These are phyloP conservation scores for Phylloporus sp. DNA, from an alignment of 768 basidiomycete genomes.

Conservation along the genomic window DNA sequence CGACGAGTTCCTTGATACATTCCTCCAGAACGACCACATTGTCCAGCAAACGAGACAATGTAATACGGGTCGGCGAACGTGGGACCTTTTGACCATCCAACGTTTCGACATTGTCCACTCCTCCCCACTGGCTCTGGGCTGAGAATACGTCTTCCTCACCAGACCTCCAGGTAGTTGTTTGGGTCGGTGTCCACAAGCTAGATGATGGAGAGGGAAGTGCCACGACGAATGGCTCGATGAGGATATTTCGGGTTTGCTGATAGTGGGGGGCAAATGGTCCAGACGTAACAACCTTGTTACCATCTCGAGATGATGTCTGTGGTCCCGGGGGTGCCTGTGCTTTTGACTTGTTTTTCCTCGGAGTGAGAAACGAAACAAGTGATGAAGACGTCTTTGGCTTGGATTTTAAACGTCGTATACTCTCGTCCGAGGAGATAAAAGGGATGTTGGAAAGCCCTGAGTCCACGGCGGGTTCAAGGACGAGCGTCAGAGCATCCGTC, in stretches of 20 bases:
- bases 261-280: conserved; percentile 88
- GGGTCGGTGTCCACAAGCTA: conserved; percentile 61
- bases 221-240: conserved; percentile 65
- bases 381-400: conserved; percentile 54
- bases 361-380: conserved; percentile 74
- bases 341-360: conserved; percentile 58
- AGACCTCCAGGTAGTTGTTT: conserved; percentile 45
- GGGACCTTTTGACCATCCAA: conserved; percentile 21
- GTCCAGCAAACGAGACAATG: conserved; percentile 80
- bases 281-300: conserved; percentile 44
- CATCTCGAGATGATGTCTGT: conserved; percentile 41
- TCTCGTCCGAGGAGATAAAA: conserved; percentile 28
- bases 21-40: conserved; percentile 95
- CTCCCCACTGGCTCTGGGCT: conserved; percentile 40
- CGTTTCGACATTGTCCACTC: conserved; percentile 26
- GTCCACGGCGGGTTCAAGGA: conserved; percentile 57
- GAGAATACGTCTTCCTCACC: conserved; percentile 73
- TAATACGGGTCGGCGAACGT: conserved; percentile 44
- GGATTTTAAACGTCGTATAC: conserved; percentile 40
- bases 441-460: conserved; percentile 20
- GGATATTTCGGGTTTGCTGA: conserved; percentile 64
- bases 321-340: conserved; percentile 34
- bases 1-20: conserved; percentile 87
- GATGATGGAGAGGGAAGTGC: conserved; percentile 44
- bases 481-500: conserved; percentile 78